A percentile compares a stretch with the other conserved stretches of the same genome.
These are phyloP conservation scores for Flaveria ramosissima DNA, from an alignment of 129 eudicot species.

Conservation along the genomic window DNA sequence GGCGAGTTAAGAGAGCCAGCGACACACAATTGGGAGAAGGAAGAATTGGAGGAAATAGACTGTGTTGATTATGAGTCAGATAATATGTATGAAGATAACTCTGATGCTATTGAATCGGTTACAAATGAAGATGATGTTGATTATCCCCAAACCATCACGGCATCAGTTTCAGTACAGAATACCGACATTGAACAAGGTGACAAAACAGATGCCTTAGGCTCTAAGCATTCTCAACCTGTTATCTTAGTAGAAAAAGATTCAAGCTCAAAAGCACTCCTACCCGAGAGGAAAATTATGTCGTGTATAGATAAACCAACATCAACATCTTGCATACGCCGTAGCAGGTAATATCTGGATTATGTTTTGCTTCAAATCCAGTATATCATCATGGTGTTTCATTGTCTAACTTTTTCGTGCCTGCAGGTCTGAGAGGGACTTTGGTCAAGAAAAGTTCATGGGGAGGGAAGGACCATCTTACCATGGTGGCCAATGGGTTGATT, in stretches of 20 bases:
- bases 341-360: constrained; percentile 24
- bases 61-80: constrained; percentile 78
- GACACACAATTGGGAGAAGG: constrained; percentile 40
- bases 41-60: constrained; percentile 58
- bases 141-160: constrained; percentile 9
- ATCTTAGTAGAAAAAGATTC: constrained; percentile 31
- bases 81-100: constrained; percentile 54
- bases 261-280: constrained; percentile 18
- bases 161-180: constrained; percentile 29
- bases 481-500: constrained; percentile 43
- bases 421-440: constrained; percentile 47
- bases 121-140: constrained; percentile 11
- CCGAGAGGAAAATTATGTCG: constrained; percentile 29
- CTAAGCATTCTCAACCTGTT: constrained; percentile 24
- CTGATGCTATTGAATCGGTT: constrained; percentile 50
- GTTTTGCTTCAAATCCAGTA: not conserved
- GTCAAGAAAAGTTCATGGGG: constrained; percentile 39
- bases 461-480: constrained; percentile 31
- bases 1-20: constrained; percentile 40
- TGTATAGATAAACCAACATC: constrained; percentile 39
- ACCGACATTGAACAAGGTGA: constrained; percentile 25
- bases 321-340: constrained; percentile 15
- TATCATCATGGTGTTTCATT: not conserved
- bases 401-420: constrained; percentile 20
- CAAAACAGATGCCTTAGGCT: constrained; percentile 21